These are phyloP conservation scores for Salvia sclarea DNA, from an alignment of 305 asterid species.

Conservation along the genomic window DNA sequence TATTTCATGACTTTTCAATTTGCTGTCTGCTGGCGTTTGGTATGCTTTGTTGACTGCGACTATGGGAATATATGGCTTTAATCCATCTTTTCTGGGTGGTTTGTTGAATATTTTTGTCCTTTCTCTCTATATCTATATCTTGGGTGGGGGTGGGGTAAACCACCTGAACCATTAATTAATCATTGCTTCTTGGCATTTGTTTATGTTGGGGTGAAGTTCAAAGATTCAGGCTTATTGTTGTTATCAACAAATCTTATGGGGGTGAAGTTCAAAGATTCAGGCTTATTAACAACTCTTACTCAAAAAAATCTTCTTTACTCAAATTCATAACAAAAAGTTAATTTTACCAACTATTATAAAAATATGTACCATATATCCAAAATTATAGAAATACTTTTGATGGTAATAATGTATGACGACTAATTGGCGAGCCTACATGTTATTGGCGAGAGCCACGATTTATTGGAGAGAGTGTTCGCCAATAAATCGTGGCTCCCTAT, in stretches of 20 bases:
- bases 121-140: too few species aligned
- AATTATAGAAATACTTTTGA: too few species aligned
- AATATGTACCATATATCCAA: too few species aligned
- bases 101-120: constrained; percentile 40
- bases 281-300: neutral
- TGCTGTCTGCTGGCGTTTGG: constrained; percentile 26
- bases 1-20: constrained; percentile 36
- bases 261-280: neutral
- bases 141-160: constrained; percentile 25
- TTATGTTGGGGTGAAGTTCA: neutral
- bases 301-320: too few species aligned
- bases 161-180: constrained; percentile 30
- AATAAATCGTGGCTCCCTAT: too few species aligned
- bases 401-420: too few species aligned
- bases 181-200: neutral
- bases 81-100: constrained; percentile 41
- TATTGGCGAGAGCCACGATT: too few species aligned
- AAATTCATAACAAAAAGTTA: too few species aligned
- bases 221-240: neutral
- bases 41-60: constrained; percentile 45
- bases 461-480: too few species aligned
- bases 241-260: too few species aligned
- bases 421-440: too few species aligned
- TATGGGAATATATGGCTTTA: constrained; percentile 36
- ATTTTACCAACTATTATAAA: too few species aligned